These are phyloP conservation scores for Blastobotrys attinorum DNA, from an alignment of 805 yeast genomes.

Conservation along the genomic window DNA sequence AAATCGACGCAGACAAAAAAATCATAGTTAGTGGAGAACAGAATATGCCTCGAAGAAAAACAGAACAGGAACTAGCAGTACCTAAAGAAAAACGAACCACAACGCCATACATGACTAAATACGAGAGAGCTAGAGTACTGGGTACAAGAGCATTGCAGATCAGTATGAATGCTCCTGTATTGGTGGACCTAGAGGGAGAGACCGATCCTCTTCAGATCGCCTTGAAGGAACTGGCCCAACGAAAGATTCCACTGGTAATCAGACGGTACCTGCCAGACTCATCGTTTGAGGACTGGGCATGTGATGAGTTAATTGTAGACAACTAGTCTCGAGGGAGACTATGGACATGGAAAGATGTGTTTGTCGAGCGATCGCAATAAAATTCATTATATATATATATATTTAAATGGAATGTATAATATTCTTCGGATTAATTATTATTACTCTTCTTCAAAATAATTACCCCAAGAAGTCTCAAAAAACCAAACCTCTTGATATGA, in stretches of 20 bases:
- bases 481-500: too few species aligned
- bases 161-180: slow-evolving; percentile 96
- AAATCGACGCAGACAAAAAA: slow-evolving; percentile 50
- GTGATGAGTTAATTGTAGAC: slow-evolving; percentile 93
- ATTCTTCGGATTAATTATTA: background rate
- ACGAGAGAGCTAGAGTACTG: slow-evolving; percentile 93
- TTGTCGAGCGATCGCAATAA: too few species aligned
- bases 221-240: slow-evolving; percentile 90
- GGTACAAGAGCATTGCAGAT: slow-evolving; percentile 98
- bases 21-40: slow-evolving; percentile 52
- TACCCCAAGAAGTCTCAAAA: too few species aligned
- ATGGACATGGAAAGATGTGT: too few species aligned
- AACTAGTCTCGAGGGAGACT: slow-evolving; percentile 39
- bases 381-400: too few species aligned
- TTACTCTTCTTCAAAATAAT: too few species aligned
- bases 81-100: slow-evolving; percentile 85
- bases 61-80: slow-evolving; percentile 74
- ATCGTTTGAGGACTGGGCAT: slow-evolving; percentile 97
- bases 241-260: slow-evolving; percentile 89
- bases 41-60: slow-evolving; percentile 43
- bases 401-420: background rate
- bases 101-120: slow-evolving; percentile 98
- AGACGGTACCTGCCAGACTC: slow-evolving; percentile 97
- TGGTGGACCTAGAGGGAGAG: slow-evolving; percentile 97
- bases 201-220: slow-evolving; percentile 98